phyloP scores from a whole-genome alignment of 2,329 filamentous ascomycete species.

The Diaporthe sp. region DNA sequence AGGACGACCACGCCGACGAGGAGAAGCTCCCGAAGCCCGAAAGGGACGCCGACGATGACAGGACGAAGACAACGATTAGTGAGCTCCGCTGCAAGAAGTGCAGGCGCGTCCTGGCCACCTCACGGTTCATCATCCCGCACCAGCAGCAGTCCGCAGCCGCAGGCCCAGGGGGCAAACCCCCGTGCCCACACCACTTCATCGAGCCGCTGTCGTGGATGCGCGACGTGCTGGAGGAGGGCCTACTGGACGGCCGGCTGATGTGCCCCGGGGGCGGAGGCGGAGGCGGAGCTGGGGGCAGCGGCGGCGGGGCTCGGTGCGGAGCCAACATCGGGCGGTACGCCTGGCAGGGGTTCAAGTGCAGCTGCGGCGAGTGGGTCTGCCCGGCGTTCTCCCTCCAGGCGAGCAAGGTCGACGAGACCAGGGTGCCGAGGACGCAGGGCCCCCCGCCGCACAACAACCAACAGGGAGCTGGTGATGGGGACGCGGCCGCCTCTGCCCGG shows the following conservation, averaged over 20 bases:
- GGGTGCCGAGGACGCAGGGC: slow-evolving; percentile 39
- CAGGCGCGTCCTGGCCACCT: slow-evolving; percentile 70
- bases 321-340: slow-evolving; percentile 92
- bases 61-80: slow-evolving; percentile 25
- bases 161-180: slow-evolving; percentile 28
- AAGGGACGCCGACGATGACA: slow-evolving; percentile 30
- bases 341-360: slow-evolving; percentile 96
- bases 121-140: slow-evolving; percentile 75
- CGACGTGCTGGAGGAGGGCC: slow-evolving; percentile 80
- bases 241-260: slow-evolving; percentile 83
- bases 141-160: slow-evolving; percentile 41
- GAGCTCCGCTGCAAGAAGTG: slow-evolving; percentile 93
- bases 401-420: slow-evolving; percentile 80
- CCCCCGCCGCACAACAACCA: not conserved
- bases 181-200: slow-evolving; percentile 88
- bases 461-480: slow-evolving; percentile 27
- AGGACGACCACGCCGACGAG: slow-evolving; percentile 69
- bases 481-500: slow-evolving; percentile 39
- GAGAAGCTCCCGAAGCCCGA: slow-evolving; percentile 48
- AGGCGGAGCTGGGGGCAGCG: slow-evolving; percentile 56
- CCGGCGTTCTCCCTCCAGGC: slow-evolving; percentile 89
- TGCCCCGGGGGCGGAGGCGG: slow-evolving; percentile 71
- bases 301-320: slow-evolving; percentile 68
- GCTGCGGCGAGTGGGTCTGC: slow-evolving; percentile 89
- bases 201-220: slow-evolving; percentile 98